Evolutionary conservation across 2,329 filamentous ascomycete genomes (phyloP), one percentile per base, ranked within the genome.

Genomic region (Colletotrichum cordylinicola): DNA sequence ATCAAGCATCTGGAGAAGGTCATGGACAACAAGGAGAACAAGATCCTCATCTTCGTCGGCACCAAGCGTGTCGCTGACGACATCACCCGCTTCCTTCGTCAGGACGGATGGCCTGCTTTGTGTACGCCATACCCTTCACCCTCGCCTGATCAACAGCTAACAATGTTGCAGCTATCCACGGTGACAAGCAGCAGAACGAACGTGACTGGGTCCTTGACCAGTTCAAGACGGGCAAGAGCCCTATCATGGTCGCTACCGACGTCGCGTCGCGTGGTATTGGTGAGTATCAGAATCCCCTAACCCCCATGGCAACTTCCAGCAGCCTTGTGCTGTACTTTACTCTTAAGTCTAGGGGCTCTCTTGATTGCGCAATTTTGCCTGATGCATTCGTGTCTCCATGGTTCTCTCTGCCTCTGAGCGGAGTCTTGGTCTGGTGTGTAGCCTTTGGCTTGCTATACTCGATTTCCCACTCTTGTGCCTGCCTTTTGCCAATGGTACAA

Each of bases 211-310:
- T 98, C 82, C 91, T 99, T 85, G 98, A 98, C 87, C 96, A 98
- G 87, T 99, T 99, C 93, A 99, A 98, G 93, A 95, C 95, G 79
- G 96, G 96, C 88, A 98, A 98, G 91, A 98, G 96, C 89, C 97
- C 97, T 85, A 98, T 99, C 93, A 98, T 99, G 96, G 97, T 99
- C 89, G 97, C 97, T 89, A 99, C 97, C 80, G 97, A 98, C 85
- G 97, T 99, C 88, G 97, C 97, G 89, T 98, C 97, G 85, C 97
- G 97, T 96, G 97, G 97, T 95, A 98, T 99, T 89, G 97, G 97
- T 98, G 98, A 98, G 96, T 96, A 94, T 92, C 89, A 90, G 75
- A 29, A 60, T 75, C 86, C 86, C 83, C 83, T 81, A 82, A 82
- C 82, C 79, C 78, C 78, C 81, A 81, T 84, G 86, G 87, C 90